phyloP scores from a whole-genome alignment of 2,329 filamentous ascomycete species.

The Alternaria metachromatica region DNA sequence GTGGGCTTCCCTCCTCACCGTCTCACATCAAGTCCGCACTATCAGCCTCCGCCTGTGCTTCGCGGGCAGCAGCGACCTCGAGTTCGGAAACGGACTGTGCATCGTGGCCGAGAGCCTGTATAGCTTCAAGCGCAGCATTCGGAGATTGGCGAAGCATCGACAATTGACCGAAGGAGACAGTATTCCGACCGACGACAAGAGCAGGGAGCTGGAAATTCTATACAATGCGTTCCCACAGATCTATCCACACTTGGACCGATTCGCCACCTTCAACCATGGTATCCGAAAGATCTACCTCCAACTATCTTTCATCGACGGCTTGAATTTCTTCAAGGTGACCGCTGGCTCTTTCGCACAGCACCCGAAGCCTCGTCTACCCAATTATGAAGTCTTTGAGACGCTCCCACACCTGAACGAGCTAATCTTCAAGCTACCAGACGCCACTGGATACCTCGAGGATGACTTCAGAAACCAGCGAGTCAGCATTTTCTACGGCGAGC shows the following conservation, averaged over 20 bases:
- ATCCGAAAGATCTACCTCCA: constrained; percentile 31
- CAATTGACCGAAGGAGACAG: constrained; percentile 20
- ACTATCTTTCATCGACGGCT: constrained; percentile 23
- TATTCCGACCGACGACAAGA: constrained; percentile 8
- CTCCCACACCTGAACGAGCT: constrained; percentile 33
- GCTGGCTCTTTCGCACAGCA: constrained; percentile 17
- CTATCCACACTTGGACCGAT: constrained; percentile 31
- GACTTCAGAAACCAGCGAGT: background rate
- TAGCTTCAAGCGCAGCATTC: constrained; percentile 10
- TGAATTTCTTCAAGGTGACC: constrained; percentile 40
- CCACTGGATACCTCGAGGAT: constrained; percentile 12
- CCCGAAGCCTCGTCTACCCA: background rate
- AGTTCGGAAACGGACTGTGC: constrained; percentile 11
- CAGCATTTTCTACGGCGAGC: constrained; percentile 27
- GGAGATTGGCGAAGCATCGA: constrained; percentile 18
- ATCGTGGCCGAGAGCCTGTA: background rate
- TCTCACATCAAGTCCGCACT: constrained; percentile 32
- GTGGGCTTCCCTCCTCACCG: constrained; percentile 24
- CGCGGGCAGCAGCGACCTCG: constrained; percentile 12
- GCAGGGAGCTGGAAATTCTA: too few species aligned
- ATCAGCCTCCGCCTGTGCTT: constrained; percentile 32
- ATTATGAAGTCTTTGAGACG: constrained; percentile 27
- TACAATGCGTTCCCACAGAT: too few species aligned
- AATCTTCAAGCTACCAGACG: constrained; percentile 23
- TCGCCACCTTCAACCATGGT: constrained; percentile 32